Conservation (phyloP, 306 rosid species). For the Vicia villosa region DNA sequence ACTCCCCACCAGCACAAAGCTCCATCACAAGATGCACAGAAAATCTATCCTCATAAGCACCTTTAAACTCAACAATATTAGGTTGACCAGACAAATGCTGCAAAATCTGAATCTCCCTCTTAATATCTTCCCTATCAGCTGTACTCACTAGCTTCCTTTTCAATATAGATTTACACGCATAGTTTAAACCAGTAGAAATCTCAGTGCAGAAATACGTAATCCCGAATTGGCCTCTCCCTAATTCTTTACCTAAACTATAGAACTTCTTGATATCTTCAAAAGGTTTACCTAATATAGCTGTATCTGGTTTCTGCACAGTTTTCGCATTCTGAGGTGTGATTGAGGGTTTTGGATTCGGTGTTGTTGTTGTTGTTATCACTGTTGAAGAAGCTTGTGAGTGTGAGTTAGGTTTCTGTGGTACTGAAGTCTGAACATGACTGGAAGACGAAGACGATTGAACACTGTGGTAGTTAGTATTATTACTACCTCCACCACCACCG, state of each 20-base stretch:
- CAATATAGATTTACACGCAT: conserved; percentile 84
- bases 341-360: conserved; percentile 36
- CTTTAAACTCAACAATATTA: conserved; percentile 79
- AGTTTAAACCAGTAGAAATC: conserved; percentile 56
- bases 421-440: conserved; percentile 15
- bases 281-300: conserved; percentile 66
- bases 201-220: conserved; percentile 79
- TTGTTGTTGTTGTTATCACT: not conserved
- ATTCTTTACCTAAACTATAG: conserved; percentile 76
- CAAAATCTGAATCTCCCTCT: conserved; percentile 85
- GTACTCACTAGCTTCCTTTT: conserved; percentile 75
- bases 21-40: conserved; percentile 92
- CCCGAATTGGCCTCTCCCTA: conserved; percentile 93
- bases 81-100: conserved; percentile 93
- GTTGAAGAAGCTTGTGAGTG: conserved; percentile 33
- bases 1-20: conserved; percentile 90
- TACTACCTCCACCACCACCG: not conserved
- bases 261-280: conserved; percentile 60
- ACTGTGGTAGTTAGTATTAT: conserved; percentile 33
- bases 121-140: conserved; percentile 72
- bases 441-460: conserved; percentile 41
- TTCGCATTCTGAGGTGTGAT: conserved; percentile 18
- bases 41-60: conserved; percentile 74
- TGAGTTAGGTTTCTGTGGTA: conserved; percentile 16
- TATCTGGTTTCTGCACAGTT: conserved; percentile 43